phyloP scores from a whole-genome alignment of 768 basidiomycete genomes.

The Mycena haematopus region DNA sequence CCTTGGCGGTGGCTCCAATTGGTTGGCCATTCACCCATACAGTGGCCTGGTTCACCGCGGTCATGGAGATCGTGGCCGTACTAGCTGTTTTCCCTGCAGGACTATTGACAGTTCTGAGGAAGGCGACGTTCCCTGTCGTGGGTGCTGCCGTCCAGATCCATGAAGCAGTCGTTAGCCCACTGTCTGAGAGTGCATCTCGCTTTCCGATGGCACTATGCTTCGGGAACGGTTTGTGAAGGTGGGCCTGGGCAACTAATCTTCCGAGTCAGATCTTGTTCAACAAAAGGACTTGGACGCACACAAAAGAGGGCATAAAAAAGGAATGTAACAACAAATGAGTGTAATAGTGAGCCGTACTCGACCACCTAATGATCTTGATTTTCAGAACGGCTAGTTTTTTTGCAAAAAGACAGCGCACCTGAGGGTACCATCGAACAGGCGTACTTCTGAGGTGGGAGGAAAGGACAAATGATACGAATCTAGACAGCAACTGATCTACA shows the following conservation, averaged over 20 bases:
- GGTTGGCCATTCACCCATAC: constrained; percentile 17
- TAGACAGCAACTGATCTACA: background rate
- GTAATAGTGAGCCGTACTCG: constrained; percentile 20
- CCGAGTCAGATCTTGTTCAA: background rate
- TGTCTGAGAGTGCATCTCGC: constrained; percentile 10
- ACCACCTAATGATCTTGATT: constrained; percentile 7
- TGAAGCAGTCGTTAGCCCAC: constrained; percentile 14
- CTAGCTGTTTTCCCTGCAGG: constrained; percentile 12
- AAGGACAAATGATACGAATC: background rate
- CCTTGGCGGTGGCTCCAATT: constrained; percentile 12
- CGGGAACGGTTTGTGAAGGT: background rate
- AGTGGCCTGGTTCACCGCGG: constrained; percentile 19
- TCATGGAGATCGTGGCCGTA: constrained; percentile 14
- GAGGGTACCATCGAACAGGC: constrained; percentile 17
- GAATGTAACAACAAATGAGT: constrained; percentile 23
- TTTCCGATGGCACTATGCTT: constrained; percentile 17
- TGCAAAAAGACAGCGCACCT: background rate
- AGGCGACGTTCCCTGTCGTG: constrained; percentile 19
- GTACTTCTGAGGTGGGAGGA: background rate
- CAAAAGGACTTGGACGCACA: constrained; percentile 1
- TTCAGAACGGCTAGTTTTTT: background rate
- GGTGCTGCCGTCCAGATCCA: constrained; percentile 22
- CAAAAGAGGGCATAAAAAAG: constrained; percentile 7
- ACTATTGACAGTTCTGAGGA: constrained; percentile 8
- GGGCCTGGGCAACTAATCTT: constrained; percentile 12